A percentile compares a stretch with the other conserved stretches of the same genome.
phyloP scores from a whole-genome alignment of 2,329 filamentous ascomycete species.

The Fusarium agapanthi region DNA sequence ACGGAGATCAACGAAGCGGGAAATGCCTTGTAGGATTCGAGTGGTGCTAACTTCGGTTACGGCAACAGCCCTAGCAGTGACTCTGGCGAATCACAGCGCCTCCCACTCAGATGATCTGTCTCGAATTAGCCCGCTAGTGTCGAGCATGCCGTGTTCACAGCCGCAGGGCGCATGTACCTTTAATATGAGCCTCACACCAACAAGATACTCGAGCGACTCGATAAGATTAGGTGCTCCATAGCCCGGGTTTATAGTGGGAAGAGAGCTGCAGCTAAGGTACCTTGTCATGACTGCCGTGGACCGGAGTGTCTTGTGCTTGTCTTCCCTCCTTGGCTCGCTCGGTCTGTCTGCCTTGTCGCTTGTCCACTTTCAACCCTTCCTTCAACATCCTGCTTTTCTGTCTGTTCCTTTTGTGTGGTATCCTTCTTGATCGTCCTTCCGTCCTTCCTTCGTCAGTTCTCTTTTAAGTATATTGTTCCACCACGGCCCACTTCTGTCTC shows the following conservation, averaged over 20 bases:
- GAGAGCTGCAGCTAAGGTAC: background rate
- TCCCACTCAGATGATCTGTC: slow-evolving; percentile 18
- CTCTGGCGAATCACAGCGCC: background rate
- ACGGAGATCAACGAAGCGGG: background rate
- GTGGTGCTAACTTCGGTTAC: slow-evolving; percentile 10
- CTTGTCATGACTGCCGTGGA: background rate
- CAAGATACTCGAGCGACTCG: background rate
- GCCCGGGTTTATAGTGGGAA: slow-evolving; percentile 1
- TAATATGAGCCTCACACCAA: background rate
- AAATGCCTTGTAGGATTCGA: background rate
- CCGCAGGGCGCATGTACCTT: slow-evolving; percentile 9
- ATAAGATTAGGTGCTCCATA: slow-evolving; percentile 22
- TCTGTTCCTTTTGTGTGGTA: background rate
- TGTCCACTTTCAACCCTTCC: slow-evolving; percentile 7
- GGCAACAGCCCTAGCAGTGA: slow-evolving; percentile 10
- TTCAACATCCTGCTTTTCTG: background rate
- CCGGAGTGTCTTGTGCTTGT: background rate
- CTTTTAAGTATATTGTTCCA: background rate
- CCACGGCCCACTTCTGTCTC: slow-evolving; percentile 1
- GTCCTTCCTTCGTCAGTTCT: background rate
- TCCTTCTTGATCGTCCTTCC: background rate
- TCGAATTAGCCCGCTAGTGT: background rate
- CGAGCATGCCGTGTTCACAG: background rate
- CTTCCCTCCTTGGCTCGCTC: slow-evolving; percentile 2
- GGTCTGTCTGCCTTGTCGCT: slow-evolving; percentile 6